Percentiles rank a stretch among this genome's conserved stretches.
Conservation (phyloP, 2,329 filamentous ascomycete species). For the Fusarium coffeatum region DNA sequence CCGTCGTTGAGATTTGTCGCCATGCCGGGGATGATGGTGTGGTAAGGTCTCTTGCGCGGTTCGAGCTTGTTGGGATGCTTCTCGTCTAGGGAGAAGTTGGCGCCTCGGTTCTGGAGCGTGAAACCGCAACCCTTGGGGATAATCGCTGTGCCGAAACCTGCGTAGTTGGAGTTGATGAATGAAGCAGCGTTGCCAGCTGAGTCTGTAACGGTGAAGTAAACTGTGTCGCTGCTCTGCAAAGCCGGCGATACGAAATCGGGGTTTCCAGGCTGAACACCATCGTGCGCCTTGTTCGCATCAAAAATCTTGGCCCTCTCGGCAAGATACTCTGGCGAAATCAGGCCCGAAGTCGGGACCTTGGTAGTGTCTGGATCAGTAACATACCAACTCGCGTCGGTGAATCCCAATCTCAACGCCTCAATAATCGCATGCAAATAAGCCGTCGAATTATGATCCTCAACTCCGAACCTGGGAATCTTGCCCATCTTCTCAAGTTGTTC, state of each 20-base stretch:
- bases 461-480: slow-evolving; percentile 76
- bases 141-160: slow-evolving; percentile 87
- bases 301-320: slow-evolving; percentile 73
- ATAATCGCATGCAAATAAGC: slow-evolving; percentile 88
- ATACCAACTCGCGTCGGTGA: slow-evolving; percentile 91
- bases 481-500: slow-evolving; percentile 83
- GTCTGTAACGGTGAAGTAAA: slow-evolving; percentile 92
- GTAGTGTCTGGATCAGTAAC: slow-evolving; percentile 83
- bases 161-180: slow-evolving; percentile 97
- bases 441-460: slow-evolving; percentile 82
- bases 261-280: slow-evolving; percentile 72
- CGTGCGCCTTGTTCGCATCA: slow-evolving; percentile 67
- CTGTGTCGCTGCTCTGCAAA: slow-evolving; percentile 87
- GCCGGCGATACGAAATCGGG: slow-evolving; percentile 72
- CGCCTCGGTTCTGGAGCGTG: slow-evolving; percentile 91
- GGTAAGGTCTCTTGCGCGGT: slow-evolving; percentile 89
- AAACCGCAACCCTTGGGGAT: slow-evolving; percentile 90
- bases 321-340: slow-evolving; percentile 81
- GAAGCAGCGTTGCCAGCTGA: slow-evolving; percentile 86
- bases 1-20: slow-evolving; percentile 81
- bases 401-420: slow-evolving; percentile 88
- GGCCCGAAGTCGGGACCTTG: slow-evolving; percentile 74
- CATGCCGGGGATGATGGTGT: slow-evolving; percentile 96
- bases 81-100: slow-evolving; percentile 80
- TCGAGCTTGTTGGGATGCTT: slow-evolving; percentile 83